phyloP scores from a whole-genome alignment of 306 rosid genomes.

The Elaeagnus macrophylla region DNA sequence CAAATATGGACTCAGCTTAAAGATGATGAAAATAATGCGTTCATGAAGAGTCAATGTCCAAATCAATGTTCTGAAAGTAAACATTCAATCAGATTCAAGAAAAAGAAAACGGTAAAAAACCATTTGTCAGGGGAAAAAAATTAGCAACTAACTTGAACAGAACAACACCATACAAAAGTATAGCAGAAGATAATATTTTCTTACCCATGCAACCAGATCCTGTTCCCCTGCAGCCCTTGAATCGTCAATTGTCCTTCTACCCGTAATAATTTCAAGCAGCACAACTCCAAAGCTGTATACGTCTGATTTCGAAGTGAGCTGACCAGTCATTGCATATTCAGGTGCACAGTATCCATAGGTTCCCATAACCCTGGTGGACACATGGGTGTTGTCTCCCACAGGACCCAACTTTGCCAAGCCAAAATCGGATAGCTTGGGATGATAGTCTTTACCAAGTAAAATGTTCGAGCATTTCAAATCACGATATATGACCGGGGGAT shows the following conservation, averaged over 20 bases:
- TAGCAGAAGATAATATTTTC: conserved; percentile 4
- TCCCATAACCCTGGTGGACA: conserved; percentile 96
- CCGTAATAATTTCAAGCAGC: conserved; percentile 85
- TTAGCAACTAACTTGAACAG: not conserved
- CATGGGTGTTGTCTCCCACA: conserved; percentile 84
- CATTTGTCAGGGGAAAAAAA: not conserved
- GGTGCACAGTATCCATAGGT: conserved; percentile 95
- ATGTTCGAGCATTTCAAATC: conserved; percentile 89
- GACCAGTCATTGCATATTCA: conserved; percentile 91
- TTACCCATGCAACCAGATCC: conserved; percentile 94
- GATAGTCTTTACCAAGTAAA: conserved; percentile 77
- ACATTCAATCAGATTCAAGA: too few relatives aligned
- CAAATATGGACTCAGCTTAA: too few relatives aligned
- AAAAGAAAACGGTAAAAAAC: too few relatives aligned
- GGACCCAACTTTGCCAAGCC: conserved; percentile 96
- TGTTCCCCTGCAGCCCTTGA: conserved; percentile 78
- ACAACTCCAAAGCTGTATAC: conserved; percentile 93
- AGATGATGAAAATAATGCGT: too few relatives aligned
- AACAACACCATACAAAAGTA: too few relatives aligned
- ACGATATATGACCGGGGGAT: conserved; percentile 93
- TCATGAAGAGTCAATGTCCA: too few relatives aligned
- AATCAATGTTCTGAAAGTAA: too few relatives aligned
- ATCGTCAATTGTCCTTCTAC: conserved; percentile 78
- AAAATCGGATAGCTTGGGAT: conserved; percentile 86
- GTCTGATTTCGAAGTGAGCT: conserved; percentile 84